phyloP scores from a whole-genome alignment of 352 stramenopile species.

The Hyaloperonospora arabidopsidis region DNA sequence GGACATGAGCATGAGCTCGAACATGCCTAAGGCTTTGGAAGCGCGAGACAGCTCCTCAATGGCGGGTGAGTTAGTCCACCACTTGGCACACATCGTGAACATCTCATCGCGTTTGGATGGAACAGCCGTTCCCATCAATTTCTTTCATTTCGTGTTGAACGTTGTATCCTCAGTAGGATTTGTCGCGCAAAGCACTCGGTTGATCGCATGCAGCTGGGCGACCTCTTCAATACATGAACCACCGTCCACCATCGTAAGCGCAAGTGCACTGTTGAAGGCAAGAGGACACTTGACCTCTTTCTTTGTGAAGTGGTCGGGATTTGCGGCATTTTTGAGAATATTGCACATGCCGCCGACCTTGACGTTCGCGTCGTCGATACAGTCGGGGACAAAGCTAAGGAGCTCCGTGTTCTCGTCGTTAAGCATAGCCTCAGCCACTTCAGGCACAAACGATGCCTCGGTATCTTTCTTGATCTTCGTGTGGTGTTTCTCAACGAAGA shows the following conservation, averaged over 20 bases:
- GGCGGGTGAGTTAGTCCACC: background rate
- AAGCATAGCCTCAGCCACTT: no score
- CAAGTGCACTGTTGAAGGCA: no score
- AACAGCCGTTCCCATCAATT: background rate
- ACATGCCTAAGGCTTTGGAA: background rate
- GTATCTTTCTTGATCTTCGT: no score
- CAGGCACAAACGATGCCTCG: no score
- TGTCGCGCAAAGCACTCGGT: background rate
- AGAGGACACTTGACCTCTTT: no score
- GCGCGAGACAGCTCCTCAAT: background rate
- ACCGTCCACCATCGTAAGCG: background rate
- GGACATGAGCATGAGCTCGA: constrained; percentile 1
- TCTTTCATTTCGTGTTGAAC: constrained; percentile 2
- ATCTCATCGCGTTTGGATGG: background rate
- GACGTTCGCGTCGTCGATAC: background rate
- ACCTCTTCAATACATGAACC: no score
- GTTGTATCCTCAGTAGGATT: background rate
- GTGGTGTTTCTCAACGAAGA: constrained; percentile 1
- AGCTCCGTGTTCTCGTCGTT: constrained; percentile 1
- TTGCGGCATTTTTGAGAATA: background rate
- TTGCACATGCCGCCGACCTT: background rate
- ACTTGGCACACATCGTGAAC: background rate
- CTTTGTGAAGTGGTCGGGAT: background rate
- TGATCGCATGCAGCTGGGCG: no score
- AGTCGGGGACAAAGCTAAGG: background rate